Conservation (phyloP, 768 basidiomycete species). For the Phylloporus sp. region DNA sequence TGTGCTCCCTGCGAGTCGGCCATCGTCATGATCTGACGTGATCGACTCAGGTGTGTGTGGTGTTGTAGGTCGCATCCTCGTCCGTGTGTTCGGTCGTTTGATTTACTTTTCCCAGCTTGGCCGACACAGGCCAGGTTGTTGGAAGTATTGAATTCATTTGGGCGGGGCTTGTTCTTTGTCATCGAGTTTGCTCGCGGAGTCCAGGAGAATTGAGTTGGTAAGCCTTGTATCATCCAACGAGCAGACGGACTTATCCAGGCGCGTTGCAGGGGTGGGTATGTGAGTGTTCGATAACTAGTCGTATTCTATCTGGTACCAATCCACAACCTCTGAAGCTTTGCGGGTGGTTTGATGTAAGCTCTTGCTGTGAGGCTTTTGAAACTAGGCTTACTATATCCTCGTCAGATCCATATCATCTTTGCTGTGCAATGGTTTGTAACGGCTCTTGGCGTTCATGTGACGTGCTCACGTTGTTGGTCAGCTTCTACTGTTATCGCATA, state of each 20-base stretch:
- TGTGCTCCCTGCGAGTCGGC: background rate
- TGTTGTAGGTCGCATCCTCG: background rate
- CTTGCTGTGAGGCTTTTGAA: too few species aligned
- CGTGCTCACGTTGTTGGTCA: background rate
- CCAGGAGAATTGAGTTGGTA: background rate
- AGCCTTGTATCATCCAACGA: background rate
- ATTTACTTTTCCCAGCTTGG: background rate
- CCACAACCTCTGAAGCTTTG: background rate
- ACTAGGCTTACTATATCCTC: background rate
- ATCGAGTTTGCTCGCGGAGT: background rate
- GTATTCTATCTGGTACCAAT: background rate
- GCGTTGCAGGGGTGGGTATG: background rate
- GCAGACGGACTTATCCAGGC: background rate
- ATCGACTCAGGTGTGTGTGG: background rate
- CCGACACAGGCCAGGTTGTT: background rate
- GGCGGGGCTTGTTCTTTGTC: background rate
- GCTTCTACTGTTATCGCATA: slow-evolving; percentile 15
- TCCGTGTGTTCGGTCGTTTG: background rate
- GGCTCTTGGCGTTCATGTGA: too few species aligned
- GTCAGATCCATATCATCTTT: background rate
- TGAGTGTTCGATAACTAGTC: background rate
- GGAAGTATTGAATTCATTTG: background rate
- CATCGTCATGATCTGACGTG: background rate
- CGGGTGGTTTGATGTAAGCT: background rate
- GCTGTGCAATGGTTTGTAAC: slow-evolving; percentile 5